These are phyloP conservation scores for Xylariales sp. DNA, from an alignment of 2,329 filamentous ascomycete species.

Conservation along the genomic window DNA sequence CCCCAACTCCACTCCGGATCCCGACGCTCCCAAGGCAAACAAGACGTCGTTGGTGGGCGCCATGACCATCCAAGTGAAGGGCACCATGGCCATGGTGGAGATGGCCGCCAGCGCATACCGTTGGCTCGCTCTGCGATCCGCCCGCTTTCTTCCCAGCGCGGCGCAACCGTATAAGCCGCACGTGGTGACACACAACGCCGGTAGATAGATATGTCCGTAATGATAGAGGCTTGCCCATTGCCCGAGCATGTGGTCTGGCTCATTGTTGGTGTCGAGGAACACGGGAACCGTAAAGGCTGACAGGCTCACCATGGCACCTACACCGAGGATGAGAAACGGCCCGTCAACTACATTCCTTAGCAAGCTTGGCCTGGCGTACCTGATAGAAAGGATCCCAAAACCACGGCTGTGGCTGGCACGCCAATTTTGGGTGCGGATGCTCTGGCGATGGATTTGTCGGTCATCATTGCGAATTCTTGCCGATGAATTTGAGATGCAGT, in stretches of 20 bases:
- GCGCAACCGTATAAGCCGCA: background rate
- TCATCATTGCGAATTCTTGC: too few species aligned
- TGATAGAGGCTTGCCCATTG: constrained; percentile 30
- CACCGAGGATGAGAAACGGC: background rate
- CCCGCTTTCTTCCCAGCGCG: constrained; percentile 10
- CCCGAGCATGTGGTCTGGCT: constrained; percentile 21
- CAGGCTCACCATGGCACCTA: constrained; percentile 14
- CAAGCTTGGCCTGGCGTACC: background rate
- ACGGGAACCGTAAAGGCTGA: constrained; percentile 26
- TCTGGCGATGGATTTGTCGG: too few species aligned
- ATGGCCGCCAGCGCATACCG: constrained; percentile 15
- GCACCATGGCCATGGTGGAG: constrained; percentile 27
- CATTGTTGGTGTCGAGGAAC: constrained; percentile 22
- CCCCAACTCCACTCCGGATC: constrained; percentile 6
- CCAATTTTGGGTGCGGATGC: too few species aligned
- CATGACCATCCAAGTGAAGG: constrained; percentile 33
- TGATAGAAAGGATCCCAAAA: background rate
- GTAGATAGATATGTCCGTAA: constrained; percentile 26
- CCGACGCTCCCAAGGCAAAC: constrained; percentile 17
- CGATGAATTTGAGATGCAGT: too few species aligned
- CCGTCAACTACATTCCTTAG: background rate
- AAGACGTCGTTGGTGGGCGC: constrained; percentile 27
- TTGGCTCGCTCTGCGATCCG: constrained; percentile 18
- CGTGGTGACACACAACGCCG: constrained; percentile 19
- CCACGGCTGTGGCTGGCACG: too few species aligned